phyloP scores from a whole-genome alignment of 2,329 filamentous ascomycete species.

The Verticillium nubilum region DNA sequence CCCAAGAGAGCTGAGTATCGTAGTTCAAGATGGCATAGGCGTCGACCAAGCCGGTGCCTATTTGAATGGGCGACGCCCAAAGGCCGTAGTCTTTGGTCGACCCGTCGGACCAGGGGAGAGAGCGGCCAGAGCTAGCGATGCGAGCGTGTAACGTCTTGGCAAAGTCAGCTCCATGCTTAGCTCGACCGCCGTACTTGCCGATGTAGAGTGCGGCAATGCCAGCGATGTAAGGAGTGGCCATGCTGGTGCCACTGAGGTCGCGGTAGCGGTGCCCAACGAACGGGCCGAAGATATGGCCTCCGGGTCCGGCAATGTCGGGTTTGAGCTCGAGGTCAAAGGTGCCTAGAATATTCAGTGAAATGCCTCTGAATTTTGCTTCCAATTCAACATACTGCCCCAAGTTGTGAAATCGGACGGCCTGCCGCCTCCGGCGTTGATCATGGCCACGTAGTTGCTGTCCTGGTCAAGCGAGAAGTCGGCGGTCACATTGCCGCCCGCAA shows the following conservation, averaged over 20 bases:
- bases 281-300: slow-evolving; percentile 34
- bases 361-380: not conserved
- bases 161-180: slow-evolving; percentile 22
- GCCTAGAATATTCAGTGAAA: slow-evolving; percentile 10
- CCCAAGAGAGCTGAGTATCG: slow-evolving; percentile 27
- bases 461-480: slow-evolving; percentile 21
- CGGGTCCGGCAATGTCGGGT: slow-evolving; percentile 36
- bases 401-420: slow-evolving; percentile 30
- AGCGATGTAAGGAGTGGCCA: slow-evolving; percentile 41
- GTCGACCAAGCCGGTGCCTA: slow-evolving; percentile 35
- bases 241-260: slow-evolving; percentile 41
- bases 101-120: slow-evolving; percentile 19
- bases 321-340: slow-evolving; percentile 36
- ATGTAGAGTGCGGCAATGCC: slow-evolving; percentile 33
- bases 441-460: slow-evolving; percentile 13
- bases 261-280: slow-evolving; percentile 30
- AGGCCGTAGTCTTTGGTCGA: slow-evolving; percentile 11
- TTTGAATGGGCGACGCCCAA: slow-evolving; percentile 27
- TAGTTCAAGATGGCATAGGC: slow-evolving; percentile 33
- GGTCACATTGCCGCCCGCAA: slow-evolving; percentile 19
- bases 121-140: slow-evolving; percentile 25
- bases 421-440: slow-evolving; percentile 21
- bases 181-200: slow-evolving; percentile 22
- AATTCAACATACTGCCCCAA: slow-evolving; percentile 24
- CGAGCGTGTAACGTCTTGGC: slow-evolving; percentile 19